Evolutionary conservation across 2,329 filamentous ascomycete species (phyloP), one percentile per base, ranked within the genome.

Genomic region (Ophiocordyceps camponoti-floridani): DNA sequence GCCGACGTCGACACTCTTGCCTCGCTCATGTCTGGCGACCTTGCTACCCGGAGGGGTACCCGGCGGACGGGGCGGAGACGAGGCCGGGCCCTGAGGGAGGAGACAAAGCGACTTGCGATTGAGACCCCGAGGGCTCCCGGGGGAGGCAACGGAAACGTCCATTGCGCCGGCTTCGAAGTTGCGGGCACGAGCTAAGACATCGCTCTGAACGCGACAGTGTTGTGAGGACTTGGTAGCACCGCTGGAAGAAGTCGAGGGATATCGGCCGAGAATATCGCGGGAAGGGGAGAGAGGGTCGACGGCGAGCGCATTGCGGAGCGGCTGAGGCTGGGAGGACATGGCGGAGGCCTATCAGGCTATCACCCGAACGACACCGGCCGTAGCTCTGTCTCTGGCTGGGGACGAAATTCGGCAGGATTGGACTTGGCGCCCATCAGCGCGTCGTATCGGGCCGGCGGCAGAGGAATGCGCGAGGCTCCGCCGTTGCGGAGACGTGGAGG

Each of bases 91-190:
- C 56, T 84, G 82, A 4, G 80, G 75, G 7, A 87, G 69, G 23
- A 83, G 83, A 43, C 85, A 77, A 48, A 94, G 67, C 19, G 84
- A 87, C 55, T 84, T 82, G 44, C 86, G 80, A 48, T 82, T 73
- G 51, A 72, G 80, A 51, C 75, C 77, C 56, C 86, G 88, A 49
- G 80, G 69, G 52, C 75, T 77, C 31, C 77, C 75, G n/a, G 75
- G 68, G 48, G 62, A 59, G 47, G 60, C 62, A 52, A 65, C 62
- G 44, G 62, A 52, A 49, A 55, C 51, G 48, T 57, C 68, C 64
- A 56, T 69, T 60, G 61, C 67, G 57, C 57, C 61, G 40, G 56
- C 43, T 55, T 65, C 62, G 51, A 71, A 63, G 47, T 68, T 62
- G 52, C 69, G 58, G 56, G 77, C 71, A 40, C 69, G 68, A 47